These are phyloP conservation scores for Monascus purpureus DNA, from an alignment of 495 filamentous ascomycete genomes.

Conservation along the genomic window DNA sequence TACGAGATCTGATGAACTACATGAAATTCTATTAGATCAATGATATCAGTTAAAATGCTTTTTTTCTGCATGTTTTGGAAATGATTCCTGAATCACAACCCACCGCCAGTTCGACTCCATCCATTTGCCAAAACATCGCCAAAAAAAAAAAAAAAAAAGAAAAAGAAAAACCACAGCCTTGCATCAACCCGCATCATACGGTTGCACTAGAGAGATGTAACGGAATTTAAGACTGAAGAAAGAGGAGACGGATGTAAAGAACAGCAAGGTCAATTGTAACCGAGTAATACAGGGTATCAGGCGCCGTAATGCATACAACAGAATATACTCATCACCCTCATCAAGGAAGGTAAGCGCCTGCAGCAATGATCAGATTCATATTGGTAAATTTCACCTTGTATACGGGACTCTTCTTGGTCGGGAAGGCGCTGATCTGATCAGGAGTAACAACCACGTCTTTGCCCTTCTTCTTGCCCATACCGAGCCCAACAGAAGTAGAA, in stretches of 20 bases:
- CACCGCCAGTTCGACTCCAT: not conserved
- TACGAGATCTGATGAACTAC: too few species aligned
- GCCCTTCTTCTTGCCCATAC: slow-evolving; percentile 60
- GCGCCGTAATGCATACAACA: slow-evolving; percentile 4
- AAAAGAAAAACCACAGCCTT: too few species aligned
- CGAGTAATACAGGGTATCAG: slow-evolving; percentile 17
- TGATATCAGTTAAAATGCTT: too few species aligned
- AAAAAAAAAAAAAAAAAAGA: slow-evolving; percentile 1
- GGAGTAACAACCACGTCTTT: slow-evolving; percentile 84
- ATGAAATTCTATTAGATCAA: too few species aligned
- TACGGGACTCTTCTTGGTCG: slow-evolving; percentile 90
- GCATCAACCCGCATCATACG: too few species aligned
- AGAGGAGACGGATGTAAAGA: slow-evolving; percentile 1
- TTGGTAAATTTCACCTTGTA: slow-evolving; percentile 86
- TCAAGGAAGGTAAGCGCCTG: slow-evolving; percentile 65
- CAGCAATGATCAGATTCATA: slow-evolving; percentile 84
- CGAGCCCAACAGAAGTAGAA: slow-evolving; percentile 28
- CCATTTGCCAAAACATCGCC: not conserved
- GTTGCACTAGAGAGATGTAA: not conserved
- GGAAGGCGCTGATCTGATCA: slow-evolving; percentile 85
- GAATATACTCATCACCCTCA: not conserved
- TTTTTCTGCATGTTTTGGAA: too few species aligned
- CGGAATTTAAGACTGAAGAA: not conserved
- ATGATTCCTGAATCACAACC: too few species aligned
- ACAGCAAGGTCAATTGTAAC: not conserved